Evolutionary conservation across 306 rosid genomes (phyloP).

Genomic region (Pterocarpus macrocarpus): DNA sequence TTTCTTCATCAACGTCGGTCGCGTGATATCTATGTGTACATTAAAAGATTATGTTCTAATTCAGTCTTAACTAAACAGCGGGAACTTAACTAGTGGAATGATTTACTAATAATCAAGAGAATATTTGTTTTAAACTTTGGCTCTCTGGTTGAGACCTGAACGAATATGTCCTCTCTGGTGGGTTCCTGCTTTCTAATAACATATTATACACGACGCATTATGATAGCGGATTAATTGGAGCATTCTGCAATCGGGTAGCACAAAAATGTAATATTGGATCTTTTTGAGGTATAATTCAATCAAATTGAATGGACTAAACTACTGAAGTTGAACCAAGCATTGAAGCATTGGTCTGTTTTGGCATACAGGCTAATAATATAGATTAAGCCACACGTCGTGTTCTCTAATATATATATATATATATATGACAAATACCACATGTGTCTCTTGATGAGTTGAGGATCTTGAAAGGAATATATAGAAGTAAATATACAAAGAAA

Average conservation of each 20-base stretch:
- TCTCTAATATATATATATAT: background rate
- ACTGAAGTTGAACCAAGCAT: slow-evolving; percentile 12
- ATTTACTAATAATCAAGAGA: background rate
- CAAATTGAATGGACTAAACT: slow-evolving; percentile 8
- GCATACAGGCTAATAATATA: slow-evolving; percentile 18
- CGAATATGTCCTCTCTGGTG: no score
- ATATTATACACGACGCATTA: background rate
- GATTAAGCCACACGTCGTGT: background rate
- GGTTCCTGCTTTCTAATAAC: background rate
- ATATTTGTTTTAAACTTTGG: background rate
- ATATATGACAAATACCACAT: background rate
- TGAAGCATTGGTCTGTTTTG: background rate
- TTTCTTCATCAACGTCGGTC: slow-evolving; percentile 17
- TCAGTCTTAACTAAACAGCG: slow-evolving; percentile 10
- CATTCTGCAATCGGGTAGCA: no score
- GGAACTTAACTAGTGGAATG: slow-evolving; percentile 1
- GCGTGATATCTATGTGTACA: no score
- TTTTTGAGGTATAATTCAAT: no score
- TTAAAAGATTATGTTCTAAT: background rate
- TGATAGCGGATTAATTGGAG: slow-evolving; percentile 1
- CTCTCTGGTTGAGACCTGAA: no score
- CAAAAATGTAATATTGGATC: background rate
- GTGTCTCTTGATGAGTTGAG: background rate
- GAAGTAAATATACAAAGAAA: background rate
- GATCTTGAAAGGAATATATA: slow-evolving; percentile 8